Evolutionary conservation across 148 eudicot species (phyloP).

Genomic region (Vaccinium macrocarpon): DNA sequence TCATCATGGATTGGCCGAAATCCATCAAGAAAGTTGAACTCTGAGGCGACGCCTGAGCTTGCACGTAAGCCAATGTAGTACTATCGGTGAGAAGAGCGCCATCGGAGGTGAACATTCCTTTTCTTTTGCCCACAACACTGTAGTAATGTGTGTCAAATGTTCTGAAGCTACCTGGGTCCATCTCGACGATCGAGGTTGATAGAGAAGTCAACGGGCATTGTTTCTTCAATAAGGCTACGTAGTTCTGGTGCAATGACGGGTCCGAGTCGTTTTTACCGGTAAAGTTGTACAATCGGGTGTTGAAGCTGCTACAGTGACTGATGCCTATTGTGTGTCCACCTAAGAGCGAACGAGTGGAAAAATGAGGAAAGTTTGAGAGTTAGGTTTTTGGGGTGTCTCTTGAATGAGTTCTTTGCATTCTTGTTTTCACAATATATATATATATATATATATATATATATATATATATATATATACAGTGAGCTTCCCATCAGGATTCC

Average conservation of each 20-base stretch:
- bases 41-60: slow-evolving; percentile 20
- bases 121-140: slow-evolving; percentile 37
- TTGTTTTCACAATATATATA: too few relatives aligned
- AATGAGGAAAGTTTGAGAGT: not conserved
- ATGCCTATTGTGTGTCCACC: slow-evolving; percentile 70
- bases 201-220: slow-evolving; percentile 32
- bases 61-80: slow-evolving; percentile 33
- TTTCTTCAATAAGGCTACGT: slow-evolving; percentile 29
- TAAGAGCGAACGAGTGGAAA: not conserved
- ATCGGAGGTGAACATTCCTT: slow-evolving; percentile 55
- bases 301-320: slow-evolving; percentile 43
- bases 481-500: too few relatives aligned
- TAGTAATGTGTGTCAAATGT: slow-evolving; percentile 50
- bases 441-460: too few relatives aligned
- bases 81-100: slow-evolving; percentile 48
- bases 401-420: not conserved
- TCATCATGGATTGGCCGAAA: slow-evolving; percentile 38
- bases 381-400: not conserved
- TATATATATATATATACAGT: too few relatives aligned
- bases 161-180: slow-evolving; percentile 46
- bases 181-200: slow-evolving; percentile 25
- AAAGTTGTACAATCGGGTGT: slow-evolving; percentile 55
- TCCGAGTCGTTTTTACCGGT: slow-evolving; percentile 56
- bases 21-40: slow-evolving; percentile 38
- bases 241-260: slow-evolving; percentile 42